These are phyloP conservation scores for Pythium scleroteichum DNA, from an alignment of 352 stramenopile genomes.

Conservation along the genomic window DNA sequence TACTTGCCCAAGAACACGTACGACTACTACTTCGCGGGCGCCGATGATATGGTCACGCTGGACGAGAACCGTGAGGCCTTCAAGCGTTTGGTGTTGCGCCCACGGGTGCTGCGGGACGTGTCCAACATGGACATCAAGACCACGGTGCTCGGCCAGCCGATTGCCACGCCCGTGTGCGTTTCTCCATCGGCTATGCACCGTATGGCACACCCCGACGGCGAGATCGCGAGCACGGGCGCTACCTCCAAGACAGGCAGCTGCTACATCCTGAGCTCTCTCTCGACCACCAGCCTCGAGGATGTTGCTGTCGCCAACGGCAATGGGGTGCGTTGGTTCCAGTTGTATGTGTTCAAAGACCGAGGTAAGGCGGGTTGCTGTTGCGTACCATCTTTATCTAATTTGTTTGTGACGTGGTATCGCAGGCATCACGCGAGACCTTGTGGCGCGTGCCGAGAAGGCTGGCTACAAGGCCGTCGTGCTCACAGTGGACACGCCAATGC, in stretches of 20 bases:
- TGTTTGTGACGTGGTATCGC: too few relatives aligned
- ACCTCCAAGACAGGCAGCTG: constrained; percentile 84
- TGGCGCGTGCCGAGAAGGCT: constrained; percentile 89
- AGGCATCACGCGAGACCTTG: constrained; percentile 92
- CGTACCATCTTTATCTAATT: too few relatives aligned
- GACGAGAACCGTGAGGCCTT: constrained; percentile 89
- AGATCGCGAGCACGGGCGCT: constrained; percentile 84
- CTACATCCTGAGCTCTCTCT: constrained; percentile 93
- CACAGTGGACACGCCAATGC: constrained; percentile 95
- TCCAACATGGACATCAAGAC: constrained; percentile 91
- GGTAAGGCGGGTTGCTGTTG: constrained; percentile 31
- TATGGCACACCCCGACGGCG: constrained; percentile 95
- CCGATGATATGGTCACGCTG: constrained; percentile 91
- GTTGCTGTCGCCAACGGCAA: constrained; percentile 37
- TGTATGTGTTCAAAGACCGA: constrained; percentile 96
- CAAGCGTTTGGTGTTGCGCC: constrained; percentile 92
- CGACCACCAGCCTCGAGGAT: constrained; percentile 85
- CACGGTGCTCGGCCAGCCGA: constrained; percentile 89
- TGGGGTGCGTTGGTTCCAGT: constrained; percentile 93
- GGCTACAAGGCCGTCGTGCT: constrained; percentile 95
- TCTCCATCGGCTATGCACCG: constrained; percentile 90
- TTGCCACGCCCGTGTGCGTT: constrained; percentile 94
- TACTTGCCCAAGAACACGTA: constrained; percentile 91
- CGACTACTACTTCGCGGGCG: constrained; percentile 92
- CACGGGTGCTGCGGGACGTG: constrained; percentile 92